Evolutionary conservation across 495 filamentous ascomycete genomes (phyloP).

Genomic region (Amorphotheca resinae): DNA sequence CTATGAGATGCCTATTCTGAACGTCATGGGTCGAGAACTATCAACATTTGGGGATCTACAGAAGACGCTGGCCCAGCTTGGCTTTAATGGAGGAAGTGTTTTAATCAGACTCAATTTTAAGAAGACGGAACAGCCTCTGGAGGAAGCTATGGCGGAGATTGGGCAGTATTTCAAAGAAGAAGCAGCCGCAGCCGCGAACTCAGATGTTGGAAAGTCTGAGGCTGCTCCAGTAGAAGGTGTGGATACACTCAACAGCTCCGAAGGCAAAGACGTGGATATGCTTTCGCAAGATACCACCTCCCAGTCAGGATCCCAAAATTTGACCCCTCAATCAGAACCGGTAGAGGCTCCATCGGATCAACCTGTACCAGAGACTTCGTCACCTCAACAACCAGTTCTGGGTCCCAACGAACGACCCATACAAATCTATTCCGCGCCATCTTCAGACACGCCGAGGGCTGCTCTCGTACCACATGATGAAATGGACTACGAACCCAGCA

Average conservation of each 20-base stretch:
- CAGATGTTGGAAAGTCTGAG: not conserved
- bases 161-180: constrained; percentile 22
- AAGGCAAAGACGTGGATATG: constrained; percentile 3
- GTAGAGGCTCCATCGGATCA: not conserved
- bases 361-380: not conserved
- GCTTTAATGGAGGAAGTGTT: constrained; percentile 69
- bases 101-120: constrained; percentile 67
- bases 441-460: constrained; percentile 59
- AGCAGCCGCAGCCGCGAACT: constrained; percentile 1
- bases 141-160: constrained; percentile 77
- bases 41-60: constrained; percentile 68
- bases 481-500: constrained; percentile 66
- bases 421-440: constrained; percentile 64
- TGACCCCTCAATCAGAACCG: not conserved
- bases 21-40: constrained; percentile 66
- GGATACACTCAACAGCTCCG: constrained; percentile 1
- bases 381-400: constrained; percentile 1
- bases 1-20: constrained; percentile 76
- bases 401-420: constrained; percentile 38
- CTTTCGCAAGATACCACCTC: not conserved
- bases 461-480: constrained; percentile 52
- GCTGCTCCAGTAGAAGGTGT: not conserved
- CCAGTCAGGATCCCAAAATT: not conserved
- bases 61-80: constrained; percentile 76
- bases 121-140: constrained; percentile 62